A percentile compares a stretch with the other conserved stretches of the same genome.
These are phyloP conservation scores for Leccinum variicolor DNA, from an alignment of 768 basidiomycete genomes.

Conservation along the genomic window DNA sequence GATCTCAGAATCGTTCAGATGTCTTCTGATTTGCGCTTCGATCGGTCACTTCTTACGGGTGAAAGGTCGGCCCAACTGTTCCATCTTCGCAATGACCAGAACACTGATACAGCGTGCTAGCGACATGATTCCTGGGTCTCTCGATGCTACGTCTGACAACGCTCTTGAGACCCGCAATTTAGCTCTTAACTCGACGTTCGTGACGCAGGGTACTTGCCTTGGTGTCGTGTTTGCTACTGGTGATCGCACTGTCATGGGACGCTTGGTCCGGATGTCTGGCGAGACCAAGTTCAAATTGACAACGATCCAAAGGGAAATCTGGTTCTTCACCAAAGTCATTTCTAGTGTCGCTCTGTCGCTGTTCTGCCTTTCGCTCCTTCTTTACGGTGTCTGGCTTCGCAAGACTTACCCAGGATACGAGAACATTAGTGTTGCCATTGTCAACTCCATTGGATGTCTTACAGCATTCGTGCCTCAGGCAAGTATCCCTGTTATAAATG, in stretches of 20 bases:
- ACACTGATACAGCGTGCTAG: slow-evolving; percentile 14
- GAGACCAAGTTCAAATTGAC: slow-evolving; percentile 45
- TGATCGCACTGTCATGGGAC: slow-evolving; percentile 47
- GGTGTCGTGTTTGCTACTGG: slow-evolving; percentile 43
- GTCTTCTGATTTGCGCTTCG: slow-evolving; percentile 50
- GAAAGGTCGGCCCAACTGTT: slow-evolving; percentile 32
- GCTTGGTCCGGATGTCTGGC: slow-evolving; percentile 52
- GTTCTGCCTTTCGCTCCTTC: slow-evolving; percentile 40
- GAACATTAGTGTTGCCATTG: slow-evolving; percentile 33
- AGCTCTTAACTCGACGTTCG: slow-evolving; percentile 45
- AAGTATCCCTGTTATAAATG: not conserved
- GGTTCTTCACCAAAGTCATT: slow-evolving; percentile 53
- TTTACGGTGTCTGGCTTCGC: slow-evolving; percentile 43
- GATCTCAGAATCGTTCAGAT: slow-evolving; percentile 54
- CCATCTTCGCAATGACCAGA: not conserved
- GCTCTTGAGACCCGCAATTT: slow-evolving; percentile 46
- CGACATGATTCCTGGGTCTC: slow-evolving; percentile 42
- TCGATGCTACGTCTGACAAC: slow-evolving; percentile 49
- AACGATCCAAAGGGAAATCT: slow-evolving; percentile 45
- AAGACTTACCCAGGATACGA: slow-evolving; percentile 32
- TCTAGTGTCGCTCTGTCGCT: slow-evolving; percentile 37
- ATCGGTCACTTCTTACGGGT: slow-evolving; percentile 52
- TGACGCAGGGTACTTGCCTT: slow-evolving; percentile 39
- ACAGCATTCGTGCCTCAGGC: slow-evolving; percentile 43
- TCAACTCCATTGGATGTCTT: slow-evolving; percentile 38